A percentile compares a stretch with the other conserved stretches of the same genome.
Evolutionary conservation across 1,139 yeast species (phyloP).

Genomic region (Kurtzmaniella natalensis): DNA sequence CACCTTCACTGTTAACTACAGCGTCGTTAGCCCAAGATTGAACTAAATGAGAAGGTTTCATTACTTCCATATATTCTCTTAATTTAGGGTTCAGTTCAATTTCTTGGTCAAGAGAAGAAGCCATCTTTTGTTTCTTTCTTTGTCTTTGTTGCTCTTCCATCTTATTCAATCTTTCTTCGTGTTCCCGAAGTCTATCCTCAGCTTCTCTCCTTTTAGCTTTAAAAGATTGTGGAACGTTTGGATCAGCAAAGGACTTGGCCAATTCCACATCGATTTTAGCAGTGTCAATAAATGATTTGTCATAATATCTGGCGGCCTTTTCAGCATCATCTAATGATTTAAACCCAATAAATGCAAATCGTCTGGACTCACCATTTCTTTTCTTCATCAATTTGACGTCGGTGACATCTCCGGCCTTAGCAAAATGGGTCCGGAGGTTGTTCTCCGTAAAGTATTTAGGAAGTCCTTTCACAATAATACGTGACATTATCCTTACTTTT

Average conservation of each 20-base stretch:
- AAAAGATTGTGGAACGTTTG: conserved; percentile 70
- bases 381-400: conserved; percentile 84
- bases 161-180: conserved; percentile 49
- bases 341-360: conserved; percentile 92
- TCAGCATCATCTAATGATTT: conserved; percentile 69
- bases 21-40: conserved; percentile 79
- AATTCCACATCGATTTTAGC: conserved; percentile 71
- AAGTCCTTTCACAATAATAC: conserved; percentile 91
- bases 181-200: conserved; percentile 46
- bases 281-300: conserved; percentile 79
- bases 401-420: conserved; percentile 62
- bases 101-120: conserved; percentile 47
- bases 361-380: conserved; percentile 79
- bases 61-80: conserved; percentile 75
- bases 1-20: conserved; percentile 49
- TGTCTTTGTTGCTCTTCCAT: conserved; percentile 38
- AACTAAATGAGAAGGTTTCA: conserved; percentile 66
- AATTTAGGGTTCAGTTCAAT: conserved; percentile 64
- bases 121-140: conserved; percentile 21
- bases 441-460: conserved; percentile 81
- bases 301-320: conserved; percentile 70
- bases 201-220: conserved; percentile 59
- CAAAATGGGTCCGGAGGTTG: conserved; percentile 65
- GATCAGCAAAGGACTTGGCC: conserved; percentile 85
- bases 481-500: conserved; percentile 55